Percentiles rank a stretch among this genome's conserved stretches.
Conservation (phyloP, 2,329 filamentous ascomycete species). For the Cordyceps javanica region DNA sequence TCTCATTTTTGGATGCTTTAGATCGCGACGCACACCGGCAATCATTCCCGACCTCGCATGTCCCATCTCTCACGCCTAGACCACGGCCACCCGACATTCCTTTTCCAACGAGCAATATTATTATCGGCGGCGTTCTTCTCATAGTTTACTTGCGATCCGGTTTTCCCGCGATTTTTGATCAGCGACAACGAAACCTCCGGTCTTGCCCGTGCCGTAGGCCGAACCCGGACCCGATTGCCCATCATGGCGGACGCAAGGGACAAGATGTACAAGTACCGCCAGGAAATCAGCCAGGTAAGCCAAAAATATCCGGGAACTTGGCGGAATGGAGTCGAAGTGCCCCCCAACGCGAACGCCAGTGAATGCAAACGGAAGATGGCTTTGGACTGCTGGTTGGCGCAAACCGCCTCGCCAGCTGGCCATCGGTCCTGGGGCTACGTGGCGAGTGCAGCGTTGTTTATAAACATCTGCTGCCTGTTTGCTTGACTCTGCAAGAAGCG, state of each 20-base stretch:
- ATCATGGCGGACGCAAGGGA: slow-evolving; percentile 58
- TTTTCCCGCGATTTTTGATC: no score
- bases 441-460: neutral
- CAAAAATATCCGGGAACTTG: no score
- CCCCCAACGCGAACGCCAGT: neutral
- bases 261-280: slow-evolving; percentile 76
- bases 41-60: neutral
- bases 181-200: no score
- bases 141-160: no score
- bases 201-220: neutral
- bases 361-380: neutral
- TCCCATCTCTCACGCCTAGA: no score
- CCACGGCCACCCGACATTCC: neutral
- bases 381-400: slow-evolving; percentile 8
- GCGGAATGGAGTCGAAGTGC: no score
- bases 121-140: no score
- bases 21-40: neutral
- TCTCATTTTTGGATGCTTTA: no score
- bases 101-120: no score
- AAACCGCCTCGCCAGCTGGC: neutral
- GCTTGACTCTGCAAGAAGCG: neutral
- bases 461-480: neutral
- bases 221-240: slow-evolving; percentile 13
- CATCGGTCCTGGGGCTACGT: neutral
- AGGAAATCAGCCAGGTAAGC: slow-evolving; percentile 94